Evolutionary conservation across 805 yeast species (phyloP).

Genomic region (Ascoidea asiatica): DNA sequence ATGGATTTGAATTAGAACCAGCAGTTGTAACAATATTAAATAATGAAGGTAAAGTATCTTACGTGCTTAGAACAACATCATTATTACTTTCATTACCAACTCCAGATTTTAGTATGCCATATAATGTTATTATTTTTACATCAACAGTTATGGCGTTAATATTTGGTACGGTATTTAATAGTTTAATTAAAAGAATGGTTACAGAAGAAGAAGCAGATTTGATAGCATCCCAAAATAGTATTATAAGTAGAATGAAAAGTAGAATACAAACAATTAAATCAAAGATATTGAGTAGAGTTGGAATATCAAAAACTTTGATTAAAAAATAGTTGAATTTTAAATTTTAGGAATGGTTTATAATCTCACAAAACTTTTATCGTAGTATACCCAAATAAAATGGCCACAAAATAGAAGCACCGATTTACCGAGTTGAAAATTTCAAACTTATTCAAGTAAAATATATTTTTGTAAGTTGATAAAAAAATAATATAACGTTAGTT

Average conservation of each 20-base stretch:
- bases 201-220: constrained; percentile 66
- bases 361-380: too few relatives aligned
- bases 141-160: constrained; percentile 88
- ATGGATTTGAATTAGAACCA: constrained; percentile 91
- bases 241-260: neutral
- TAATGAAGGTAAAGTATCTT: constrained; percentile 17
- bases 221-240: neutral
- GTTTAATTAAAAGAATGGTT: constrained; percentile 59
- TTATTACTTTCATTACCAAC: constrained; percentile 79
- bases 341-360: too few relatives aligned
- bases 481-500: too few relatives aligned
- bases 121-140: constrained; percentile 87
- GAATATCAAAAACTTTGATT: too few relatives aligned
- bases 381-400: too few relatives aligned
- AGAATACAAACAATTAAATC: neutral
- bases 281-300: too few relatives aligned
- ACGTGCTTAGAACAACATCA: constrained; percentile 72
- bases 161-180: constrained; percentile 76
- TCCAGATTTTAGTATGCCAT: constrained; percentile 98
- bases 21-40: constrained; percentile 56
- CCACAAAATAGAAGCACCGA: too few relatives aligned
- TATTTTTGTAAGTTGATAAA: too few relatives aligned
- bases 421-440: too few relatives aligned
- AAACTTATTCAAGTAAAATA: too few relatives aligned
- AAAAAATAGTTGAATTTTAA: too few relatives aligned